Percentiles rank a stretch among this genome's conserved stretches.
Evolutionary conservation across 2,329 filamentous ascomycete species (phyloP).

Genomic region (Helotiales sp.): DNA sequence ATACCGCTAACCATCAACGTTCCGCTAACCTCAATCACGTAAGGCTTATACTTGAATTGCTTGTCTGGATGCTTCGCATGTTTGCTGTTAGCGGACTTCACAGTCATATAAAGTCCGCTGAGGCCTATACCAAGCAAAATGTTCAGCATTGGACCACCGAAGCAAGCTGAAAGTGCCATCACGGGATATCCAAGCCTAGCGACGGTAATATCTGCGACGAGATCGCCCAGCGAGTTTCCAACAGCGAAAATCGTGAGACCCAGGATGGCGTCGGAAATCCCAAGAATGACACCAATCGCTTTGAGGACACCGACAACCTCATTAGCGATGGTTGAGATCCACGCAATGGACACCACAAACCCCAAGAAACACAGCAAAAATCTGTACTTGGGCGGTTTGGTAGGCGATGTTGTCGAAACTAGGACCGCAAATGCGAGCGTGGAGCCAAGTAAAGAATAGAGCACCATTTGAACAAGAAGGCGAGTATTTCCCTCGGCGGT

Average conservation of each 20-base stretch:
- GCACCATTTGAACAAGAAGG: slow-evolving; percentile 55
- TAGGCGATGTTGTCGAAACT: slow-evolving; percentile 66
- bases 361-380: slow-evolving; percentile 83
- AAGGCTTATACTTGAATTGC: slow-evolving; percentile 69
- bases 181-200: slow-evolving; percentile 92
- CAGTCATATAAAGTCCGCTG: slow-evolving; percentile 83
- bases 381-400: slow-evolving; percentile 70
- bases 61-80: slow-evolving; percentile 67
- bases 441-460: slow-evolving; percentile 69
- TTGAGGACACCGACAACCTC: slow-evolving; percentile 96
- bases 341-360: slow-evolving; percentile 87
- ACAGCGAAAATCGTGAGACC: slow-evolving; percentile 96
- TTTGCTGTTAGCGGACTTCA: slow-evolving; percentile 64
- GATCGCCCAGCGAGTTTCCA: slow-evolving; percentile 90
- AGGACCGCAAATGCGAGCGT: slow-evolving; percentile 66
- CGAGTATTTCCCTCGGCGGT: slow-evolving; percentile 54
- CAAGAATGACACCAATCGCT: slow-evolving; percentile 84
- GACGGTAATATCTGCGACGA: slow-evolving; percentile 93
- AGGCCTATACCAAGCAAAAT: slow-evolving; percentile 94
- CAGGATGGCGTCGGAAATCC: slow-evolving; percentile 92
- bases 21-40: slow-evolving; percentile 79
- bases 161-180: slow-evolving; percentile 92
- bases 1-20: slow-evolving; percentile 83
- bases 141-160: slow-evolving; percentile 98
- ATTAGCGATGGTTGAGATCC: slow-evolving; percentile 94